Evolutionary conservation across 129 eudicot species (phyloP), one percentile per base, ranked within the genome.

Genomic region (Oenanthe sinensis): DNA sequence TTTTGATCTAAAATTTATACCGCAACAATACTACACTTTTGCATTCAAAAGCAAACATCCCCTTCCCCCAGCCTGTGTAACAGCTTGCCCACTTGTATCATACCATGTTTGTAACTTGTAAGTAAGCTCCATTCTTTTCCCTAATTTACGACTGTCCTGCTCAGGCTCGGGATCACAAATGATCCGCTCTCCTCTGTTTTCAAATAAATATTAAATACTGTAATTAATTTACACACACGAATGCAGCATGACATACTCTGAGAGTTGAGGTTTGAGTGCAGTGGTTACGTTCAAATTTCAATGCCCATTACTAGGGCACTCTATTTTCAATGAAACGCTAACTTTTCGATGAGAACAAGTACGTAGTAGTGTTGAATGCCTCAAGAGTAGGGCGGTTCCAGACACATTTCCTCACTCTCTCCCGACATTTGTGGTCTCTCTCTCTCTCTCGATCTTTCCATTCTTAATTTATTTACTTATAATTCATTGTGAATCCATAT

Each of bases 31-130:
- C 71, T 49, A 55, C 44, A 17, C 86, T 86, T 88, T 88, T 88
- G 88, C 89, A 77, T 77, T 80, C 88, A 79, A 75, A 88, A 90
- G 90, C 92, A 88, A 90, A 88, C 92, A 90, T 88, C 90, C 88
- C 92, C 88, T 86, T 89, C 87, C 79, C 76, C 42, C 63, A 24
- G 47, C 70, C 55, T 54, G 42, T 37, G 22, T 11, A 19, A 67
- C 5, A 26, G 26, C 42, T 39, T 30, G 44, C 22, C 75, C 75
- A 70, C 14, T 70, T 11, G 72, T 67, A 67, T 33, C 10, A 67
- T 11, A 4, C 14, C 72, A 12, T 67, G 72, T 22, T 60, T 60
- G 14, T 8, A 60, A 60, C 42, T 60, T 60, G 14, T 8, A 60
- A 60, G 68, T 60, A 67, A 67, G 43, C 43, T 30, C 72, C 68